phyloP scores from a whole-genome alignment of 768 basidiomycete species.

The Sutorius australiensis region DNA sequence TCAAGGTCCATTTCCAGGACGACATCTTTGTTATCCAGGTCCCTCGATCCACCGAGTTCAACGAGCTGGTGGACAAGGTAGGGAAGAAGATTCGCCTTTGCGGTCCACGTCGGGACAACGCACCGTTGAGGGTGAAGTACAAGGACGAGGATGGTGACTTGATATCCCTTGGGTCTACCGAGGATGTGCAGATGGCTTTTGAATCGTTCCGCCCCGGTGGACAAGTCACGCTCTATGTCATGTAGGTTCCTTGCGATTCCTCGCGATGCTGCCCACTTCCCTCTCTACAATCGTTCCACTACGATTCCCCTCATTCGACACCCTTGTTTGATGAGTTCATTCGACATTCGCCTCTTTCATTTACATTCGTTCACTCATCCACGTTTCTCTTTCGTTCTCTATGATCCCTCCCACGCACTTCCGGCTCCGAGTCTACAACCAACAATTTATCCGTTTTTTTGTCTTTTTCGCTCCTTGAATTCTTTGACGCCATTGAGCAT shows the following conservation, averaged over 20 bases:
- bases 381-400: slow-evolving; percentile 4
- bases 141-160: slow-evolving; percentile 91
- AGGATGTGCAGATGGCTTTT: slow-evolving; percentile 93
- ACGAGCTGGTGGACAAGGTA: slow-evolving; percentile 84
- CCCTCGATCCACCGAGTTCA: slow-evolving; percentile 71
- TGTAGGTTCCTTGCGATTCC: slow-evolving; percentile 38
- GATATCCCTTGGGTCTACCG: slow-evolving; percentile 83
- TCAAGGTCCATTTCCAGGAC: slow-evolving; percentile 93
- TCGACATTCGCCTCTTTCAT: slow-evolving; percentile 10
- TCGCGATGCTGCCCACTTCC: not conserved
- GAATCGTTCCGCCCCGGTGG: slow-evolving; percentile 76
- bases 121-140: slow-evolving; percentile 84
- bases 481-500: slow-evolving; percentile 19
- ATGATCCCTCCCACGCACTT: slow-evolving; percentile 19
- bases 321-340: slow-evolving; percentile 12
- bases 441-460: slow-evolving; percentile 6
- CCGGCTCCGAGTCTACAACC: not conserved
- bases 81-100: slow-evolving; percentile 91
- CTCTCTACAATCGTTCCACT: slow-evolving; percentile 1
- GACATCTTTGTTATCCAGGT: slow-evolving; percentile 96
- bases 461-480: slow-evolving; percentile 12
- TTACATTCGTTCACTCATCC: slow-evolving; percentile 23
- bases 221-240: slow-evolving; percentile 79
- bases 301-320: slow-evolving; percentile 4
- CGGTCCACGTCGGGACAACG: slow-evolving; percentile 74